phyloP scores from a whole-genome alignment of 176 grass and related monocot genomes.

The Puya raimondii region DNA sequence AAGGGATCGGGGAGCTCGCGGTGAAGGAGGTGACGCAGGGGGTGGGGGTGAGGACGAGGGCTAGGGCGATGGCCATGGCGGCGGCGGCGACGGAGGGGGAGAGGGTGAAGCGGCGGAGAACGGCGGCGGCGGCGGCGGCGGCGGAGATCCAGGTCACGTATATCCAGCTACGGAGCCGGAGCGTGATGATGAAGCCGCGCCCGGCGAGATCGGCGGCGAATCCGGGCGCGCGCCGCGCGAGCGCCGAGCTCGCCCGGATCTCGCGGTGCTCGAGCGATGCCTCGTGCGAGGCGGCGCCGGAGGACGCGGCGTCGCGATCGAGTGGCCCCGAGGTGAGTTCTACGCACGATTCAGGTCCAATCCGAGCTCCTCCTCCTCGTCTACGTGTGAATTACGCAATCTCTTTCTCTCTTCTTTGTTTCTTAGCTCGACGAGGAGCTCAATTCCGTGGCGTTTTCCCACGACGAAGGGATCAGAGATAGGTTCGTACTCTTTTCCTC shows the following conservation, averaged over 20 bases:
- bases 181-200: slow-evolving; percentile 40
- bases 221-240: background rate
- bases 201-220: background rate
- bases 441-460: background rate
- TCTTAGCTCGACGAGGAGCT: background rate
- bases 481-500: background rate
- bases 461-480: background rate
- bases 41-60: slow-evolving; percentile 58
- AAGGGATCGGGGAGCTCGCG: slow-evolving; percentile 32
- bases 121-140: background rate
- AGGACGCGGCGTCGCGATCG: slow-evolving; percentile 22
- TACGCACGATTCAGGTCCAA: slow-evolving; percentile 29
- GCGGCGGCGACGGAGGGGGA: slow-evolving; percentile 8
- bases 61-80: slow-evolving; percentile 30
- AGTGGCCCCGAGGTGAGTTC: slow-evolving; percentile 38
- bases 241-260: slow-evolving; percentile 1
- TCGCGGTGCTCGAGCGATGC: slow-evolving; percentile 62
- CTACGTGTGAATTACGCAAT: background rate
- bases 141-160: slow-evolving; percentile 12
- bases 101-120: slow-evolving; percentile 13
- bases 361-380: background rate
- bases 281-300: slow-evolving; percentile 16
- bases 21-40: slow-evolving; percentile 61
- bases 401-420: background rate
- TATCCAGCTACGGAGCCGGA: slow-evolving; percentile 65